Evolutionary conservation across 768 basidiomycete genomes (phyloP), one percentile per base, ranked within the genome.

Genomic region (Lentinula detonsa): DNA sequence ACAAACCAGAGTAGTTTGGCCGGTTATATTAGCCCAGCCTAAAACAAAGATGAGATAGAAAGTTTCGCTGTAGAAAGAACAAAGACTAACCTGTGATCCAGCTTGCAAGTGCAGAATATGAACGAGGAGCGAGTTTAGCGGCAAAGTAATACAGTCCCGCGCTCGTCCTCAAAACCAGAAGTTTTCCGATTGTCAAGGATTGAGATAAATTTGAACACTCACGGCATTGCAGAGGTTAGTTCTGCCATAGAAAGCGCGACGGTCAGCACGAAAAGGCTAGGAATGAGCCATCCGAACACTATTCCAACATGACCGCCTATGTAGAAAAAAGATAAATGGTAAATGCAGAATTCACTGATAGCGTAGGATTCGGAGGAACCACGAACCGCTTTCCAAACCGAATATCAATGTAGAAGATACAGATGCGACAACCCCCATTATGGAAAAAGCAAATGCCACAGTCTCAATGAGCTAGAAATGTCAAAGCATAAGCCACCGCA

Each of bases 141-240:
- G 88, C 86, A 71, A 90, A 90, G 70, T 90, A 91, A 69, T 90
- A 90, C 16, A 91, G 74, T 0, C 88, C 89, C 6, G 89, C 88
- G 63, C 88, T 90, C 23, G 89, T 91, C 57, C 88, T 90, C 57
- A 11, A 31, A 18, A 40, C 18, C 28, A 57, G 52, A 46, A 40
- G 54, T 34, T 28, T 59, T 51, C 52, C 50, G 23, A 23, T 34
- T n/a, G 42, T 37, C 16, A 31, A 31, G 31, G 34, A 13, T 34
- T 15, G 11, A 28, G 16, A 9, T 33, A 28, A 48, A 49, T 21
- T 7, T 45, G 10, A 51, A 28, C 2, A 78, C 85, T 70, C 70
- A 90, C 88, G 88, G 88, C 88, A 90, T 90, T 2, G 87, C 80
- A 1, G 88, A 88, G 1, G 85, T 79, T 37, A 90, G 65, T 67